Conservation (phyloP, 2,329 filamentous ascomycete genomes). For the Hymenoscyphus occultus region DNA sequence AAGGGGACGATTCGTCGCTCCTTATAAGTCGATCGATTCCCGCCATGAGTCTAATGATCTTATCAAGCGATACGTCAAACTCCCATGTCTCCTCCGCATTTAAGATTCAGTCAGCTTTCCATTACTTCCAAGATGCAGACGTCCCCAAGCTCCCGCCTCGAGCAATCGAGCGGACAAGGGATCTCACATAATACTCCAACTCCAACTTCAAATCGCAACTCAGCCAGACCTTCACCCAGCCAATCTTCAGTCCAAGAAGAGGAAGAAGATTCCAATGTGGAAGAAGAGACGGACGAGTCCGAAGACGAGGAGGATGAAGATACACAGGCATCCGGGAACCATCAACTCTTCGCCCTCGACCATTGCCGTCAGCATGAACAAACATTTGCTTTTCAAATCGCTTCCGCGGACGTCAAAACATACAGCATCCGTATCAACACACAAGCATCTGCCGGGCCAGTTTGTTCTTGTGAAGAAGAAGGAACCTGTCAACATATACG, state of each 20-base stretch:
- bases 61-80: conserved; percentile 16
- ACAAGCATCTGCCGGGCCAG: conserved; percentile 16
- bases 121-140: conserved; percentile 32
- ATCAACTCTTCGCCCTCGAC: conserved; percentile 26
- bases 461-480: conserved; percentile 26
- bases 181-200: background rate
- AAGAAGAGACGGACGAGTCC: conserved; percentile 17
- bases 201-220: background rate
- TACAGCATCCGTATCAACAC: conserved; percentile 29
- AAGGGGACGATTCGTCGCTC: conserved; percentile 11
- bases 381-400: conserved; percentile 33
- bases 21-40: conserved; percentile 23
- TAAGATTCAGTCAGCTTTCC: conserved; percentile 34
- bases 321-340: conserved; percentile 3
- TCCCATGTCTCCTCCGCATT: conserved; percentile 34
- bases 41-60: conserved; percentile 22
- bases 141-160: conserved; percentile 13
- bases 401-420: conserved; percentile 28
- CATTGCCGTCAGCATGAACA: conserved; percentile 27
- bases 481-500: conserved; percentile 26
- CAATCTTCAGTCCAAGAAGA: conserved; percentile 12
- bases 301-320: conserved; percentile 11
- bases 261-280: conserved; percentile 15
- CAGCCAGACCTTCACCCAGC: background rate
- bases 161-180: background rate